phyloP scores from a whole-genome alignment of 495 filamentous ascomycete genomes.

The Penicillium nucicola region DNA sequence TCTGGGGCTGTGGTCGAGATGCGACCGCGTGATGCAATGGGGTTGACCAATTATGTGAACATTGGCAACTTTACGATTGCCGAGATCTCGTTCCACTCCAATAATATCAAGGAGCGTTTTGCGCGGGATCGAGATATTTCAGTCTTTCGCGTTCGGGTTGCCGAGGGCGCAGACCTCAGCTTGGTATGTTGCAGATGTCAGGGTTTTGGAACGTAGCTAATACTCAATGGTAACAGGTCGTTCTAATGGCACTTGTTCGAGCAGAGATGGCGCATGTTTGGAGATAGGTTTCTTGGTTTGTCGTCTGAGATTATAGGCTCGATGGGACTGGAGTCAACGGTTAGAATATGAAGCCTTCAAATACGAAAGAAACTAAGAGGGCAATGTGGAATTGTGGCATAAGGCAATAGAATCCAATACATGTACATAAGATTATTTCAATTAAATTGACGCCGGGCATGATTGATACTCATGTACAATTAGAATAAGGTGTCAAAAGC shows the following conservation, averaged over 20 bases:
- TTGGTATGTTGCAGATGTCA: background rate
- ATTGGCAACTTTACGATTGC: background rate
- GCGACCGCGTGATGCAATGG: background rate
- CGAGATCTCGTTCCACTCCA: background rate
- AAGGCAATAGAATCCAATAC: too few species aligned
- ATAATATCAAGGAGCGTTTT: background rate
- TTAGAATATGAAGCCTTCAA: too few species aligned
- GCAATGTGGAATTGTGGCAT: too few species aligned
- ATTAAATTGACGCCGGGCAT: too few species aligned
- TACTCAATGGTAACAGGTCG: background rate
- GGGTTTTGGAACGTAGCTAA: background rate
- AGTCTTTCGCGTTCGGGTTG: background rate
- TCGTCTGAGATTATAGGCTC: background rate
- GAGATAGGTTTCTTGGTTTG: background rate
- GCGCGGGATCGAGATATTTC: background rate
- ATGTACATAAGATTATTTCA: too few species aligned
- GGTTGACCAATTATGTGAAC: background rate
- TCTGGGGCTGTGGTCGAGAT: background rate
- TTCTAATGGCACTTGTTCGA: background rate
- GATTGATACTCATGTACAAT: too few species aligned
- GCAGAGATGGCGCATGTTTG: background rate
- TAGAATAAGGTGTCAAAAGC: too few species aligned
- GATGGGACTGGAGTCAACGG: background rate
- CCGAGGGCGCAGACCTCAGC: background rate
- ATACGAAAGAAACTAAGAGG: too few species aligned